These are phyloP conservation scores for Margaritispora aquatica DNA, from an alignment of 495 filamentous ascomycete species.

Conservation along the genomic window DNA sequence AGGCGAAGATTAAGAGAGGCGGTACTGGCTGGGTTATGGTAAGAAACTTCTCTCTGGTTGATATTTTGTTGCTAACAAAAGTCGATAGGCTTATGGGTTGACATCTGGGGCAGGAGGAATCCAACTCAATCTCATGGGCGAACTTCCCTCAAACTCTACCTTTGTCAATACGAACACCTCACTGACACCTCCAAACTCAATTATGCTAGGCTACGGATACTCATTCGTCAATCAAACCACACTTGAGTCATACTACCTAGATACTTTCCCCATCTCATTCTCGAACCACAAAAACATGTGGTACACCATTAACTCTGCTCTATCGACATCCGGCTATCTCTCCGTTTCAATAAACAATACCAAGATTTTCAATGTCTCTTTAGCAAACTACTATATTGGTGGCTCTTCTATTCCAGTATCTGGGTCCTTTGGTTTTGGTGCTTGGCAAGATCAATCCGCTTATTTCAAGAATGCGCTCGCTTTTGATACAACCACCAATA, in stretches of 20 bases:
- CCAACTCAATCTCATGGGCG: neutral
- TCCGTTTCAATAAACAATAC: neutral
- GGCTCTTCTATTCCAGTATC: conserved; percentile 18
- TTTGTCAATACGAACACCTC: conserved; percentile 5
- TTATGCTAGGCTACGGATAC: neutral
- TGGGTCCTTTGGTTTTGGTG: conserved; percentile 31
- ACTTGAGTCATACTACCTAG: neutral
- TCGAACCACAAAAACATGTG: neutral
- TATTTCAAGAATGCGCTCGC: conserved; percentile 29
- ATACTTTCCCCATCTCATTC: neutral
- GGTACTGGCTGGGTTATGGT: conserved; percentile 6
- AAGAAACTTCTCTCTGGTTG: neutral
- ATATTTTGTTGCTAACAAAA: neutral
- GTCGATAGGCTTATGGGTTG: neutral
- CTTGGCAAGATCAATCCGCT: conserved; percentile 28
- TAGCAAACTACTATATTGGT: neutral
- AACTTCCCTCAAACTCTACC: neutral
- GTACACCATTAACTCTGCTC: neutral
- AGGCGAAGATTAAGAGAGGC: neutral
- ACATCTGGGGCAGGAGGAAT: neutral
- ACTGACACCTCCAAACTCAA: neutral
- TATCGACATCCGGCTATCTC: neutral
- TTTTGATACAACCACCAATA: conserved; percentile 19
- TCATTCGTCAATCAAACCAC: neutral
- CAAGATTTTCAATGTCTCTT: neutral